Percentiles rank a stretch among this genome's conserved stretches.
Evolutionary conservation across 2,329 filamentous ascomycete genomes (phyloP).

Genomic region (Huntiella bhutanensis): DNA sequence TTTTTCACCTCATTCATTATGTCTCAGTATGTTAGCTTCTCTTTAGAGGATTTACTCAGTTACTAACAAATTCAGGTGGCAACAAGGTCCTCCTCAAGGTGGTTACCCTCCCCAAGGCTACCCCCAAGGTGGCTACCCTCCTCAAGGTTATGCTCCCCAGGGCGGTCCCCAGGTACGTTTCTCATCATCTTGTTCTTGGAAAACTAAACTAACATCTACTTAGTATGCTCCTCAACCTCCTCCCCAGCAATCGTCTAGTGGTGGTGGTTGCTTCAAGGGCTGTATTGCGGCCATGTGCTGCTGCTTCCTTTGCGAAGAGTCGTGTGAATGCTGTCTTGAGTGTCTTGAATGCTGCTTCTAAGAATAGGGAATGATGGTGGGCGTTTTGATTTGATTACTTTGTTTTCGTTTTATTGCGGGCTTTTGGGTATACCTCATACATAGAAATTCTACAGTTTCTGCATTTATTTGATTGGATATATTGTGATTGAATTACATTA

Average conservation of each 20-base stretch:
- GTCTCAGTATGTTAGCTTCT: background rate
- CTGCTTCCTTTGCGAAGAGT: slow-evolving; percentile 26
- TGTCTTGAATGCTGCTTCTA: too few relatives aligned
- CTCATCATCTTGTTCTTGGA: background rate
- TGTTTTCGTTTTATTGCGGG: background rate
- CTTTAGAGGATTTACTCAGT: background rate
- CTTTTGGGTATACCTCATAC: too few relatives aligned
- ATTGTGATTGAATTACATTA: too few relatives aligned
- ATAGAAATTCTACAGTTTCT: too few relatives aligned
- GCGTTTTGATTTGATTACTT: background rate
- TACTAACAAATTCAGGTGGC: slow-evolving; percentile 6
- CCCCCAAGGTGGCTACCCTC: slow-evolving; percentile 15
- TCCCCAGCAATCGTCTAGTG: slow-evolving; percentile 18
- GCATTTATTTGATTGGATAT: too few relatives aligned
- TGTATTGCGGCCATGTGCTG: slow-evolving; percentile 27
- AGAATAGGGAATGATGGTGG: too few relatives aligned
- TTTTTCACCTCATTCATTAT: background rate
- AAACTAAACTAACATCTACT: background rate
- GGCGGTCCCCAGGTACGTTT: slow-evolving; percentile 12
- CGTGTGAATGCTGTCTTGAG: slow-evolving; percentile 22
- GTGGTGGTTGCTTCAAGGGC: slow-evolving; percentile 23
- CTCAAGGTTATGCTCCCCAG: slow-evolving; percentile 14
- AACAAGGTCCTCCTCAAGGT: slow-evolving; percentile 14
- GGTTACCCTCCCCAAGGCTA: slow-evolving; percentile 15
- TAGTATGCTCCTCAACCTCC: slow-evolving; percentile 19